phyloP scores from a whole-genome alignment of 352 stramenopile genomes.

The Pythium oligandrum region DNA sequence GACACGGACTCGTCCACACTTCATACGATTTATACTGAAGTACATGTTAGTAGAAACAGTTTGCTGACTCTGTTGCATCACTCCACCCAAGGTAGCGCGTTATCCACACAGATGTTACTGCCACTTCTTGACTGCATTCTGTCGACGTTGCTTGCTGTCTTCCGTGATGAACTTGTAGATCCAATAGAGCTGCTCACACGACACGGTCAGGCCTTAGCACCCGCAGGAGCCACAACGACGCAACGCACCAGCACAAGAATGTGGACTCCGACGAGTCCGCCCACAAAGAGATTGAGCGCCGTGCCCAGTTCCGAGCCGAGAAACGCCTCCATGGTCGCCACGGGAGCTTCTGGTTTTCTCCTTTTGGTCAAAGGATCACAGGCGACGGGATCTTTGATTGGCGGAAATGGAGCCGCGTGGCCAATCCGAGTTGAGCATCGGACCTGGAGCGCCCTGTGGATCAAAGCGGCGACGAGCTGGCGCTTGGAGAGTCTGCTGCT shows the following conservation, averaged over 20 bases:
- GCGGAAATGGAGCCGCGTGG: neutral
- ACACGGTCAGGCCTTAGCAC: neutral
- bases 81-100: too few relatives aligned
- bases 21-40: neutral
- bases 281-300: slow-evolving; percentile 62
- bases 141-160: slow-evolving; percentile 31
- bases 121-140: slow-evolving; percentile 47
- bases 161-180: slow-evolving; percentile 49
- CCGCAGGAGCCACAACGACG: neutral
- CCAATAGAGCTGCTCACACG: slow-evolving; percentile 44
- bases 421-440: neutral
- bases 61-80: too few relatives aligned
- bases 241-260: slow-evolving; percentile 59
- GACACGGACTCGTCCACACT: neutral
- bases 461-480: slow-evolving; percentile 3
- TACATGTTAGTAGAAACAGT: too few relatives aligned
- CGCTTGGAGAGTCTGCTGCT: slow-evolving; percentile 18
- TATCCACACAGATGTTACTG: slow-evolving; percentile 25
- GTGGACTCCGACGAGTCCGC: slow-evolving; percentile 61
- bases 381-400: neutral
- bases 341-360: neutral
- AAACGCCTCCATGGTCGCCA: slow-evolving; percentile 12
- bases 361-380: neutral
- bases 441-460: neutral
- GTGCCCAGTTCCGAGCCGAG: slow-evolving; percentile 22